Percentiles rank a stretch among this genome's conserved stretches.
Evolutionary conservation across 257 asterid genomes (phyloP).

Genomic region (Cinchona pubescens): DNA sequence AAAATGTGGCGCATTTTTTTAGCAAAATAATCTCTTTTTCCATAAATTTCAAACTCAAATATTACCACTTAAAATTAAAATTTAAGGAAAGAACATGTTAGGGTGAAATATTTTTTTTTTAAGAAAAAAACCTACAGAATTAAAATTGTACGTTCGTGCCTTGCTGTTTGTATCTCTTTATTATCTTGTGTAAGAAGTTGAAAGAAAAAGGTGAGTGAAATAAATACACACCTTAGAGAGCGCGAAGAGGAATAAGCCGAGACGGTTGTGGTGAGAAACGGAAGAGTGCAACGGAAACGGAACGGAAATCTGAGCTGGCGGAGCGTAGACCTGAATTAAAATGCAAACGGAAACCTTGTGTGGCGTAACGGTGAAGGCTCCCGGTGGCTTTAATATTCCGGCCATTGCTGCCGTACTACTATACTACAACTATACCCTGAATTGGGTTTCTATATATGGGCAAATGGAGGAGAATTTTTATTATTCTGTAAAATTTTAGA

Average conservation of each 20-base stretch:
- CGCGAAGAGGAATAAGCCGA: slow-evolving; percentile 63
- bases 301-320: slow-evolving; percentile 63
- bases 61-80: no score
- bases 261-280: slow-evolving; percentile 76
- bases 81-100: neutral
- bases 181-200: no score
- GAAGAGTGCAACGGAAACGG: slow-evolving; percentile 94
- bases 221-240: slow-evolving; percentile 60
- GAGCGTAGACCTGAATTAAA: slow-evolving; percentile 71
- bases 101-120: no score
- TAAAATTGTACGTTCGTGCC: neutral
- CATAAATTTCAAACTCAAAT: no score
- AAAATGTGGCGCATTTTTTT: slow-evolving; percentile 4
- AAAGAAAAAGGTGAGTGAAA: neutral
- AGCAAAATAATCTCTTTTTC: neutral
- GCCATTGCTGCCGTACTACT: slow-evolving; percentile 22
- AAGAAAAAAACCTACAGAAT: no score
- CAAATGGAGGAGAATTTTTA: no score
- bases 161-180: neutral
- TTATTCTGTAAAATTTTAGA: no score
- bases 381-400: slow-evolving; percentile 48
- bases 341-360: slow-evolving; percentile 85
- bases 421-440: no score
- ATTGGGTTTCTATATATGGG: no score
- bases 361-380: slow-evolving; percentile 66